phyloP scores from a whole-genome alignment of 2,329 filamentous ascomycete species.

The Cadophora sp. region DNA sequence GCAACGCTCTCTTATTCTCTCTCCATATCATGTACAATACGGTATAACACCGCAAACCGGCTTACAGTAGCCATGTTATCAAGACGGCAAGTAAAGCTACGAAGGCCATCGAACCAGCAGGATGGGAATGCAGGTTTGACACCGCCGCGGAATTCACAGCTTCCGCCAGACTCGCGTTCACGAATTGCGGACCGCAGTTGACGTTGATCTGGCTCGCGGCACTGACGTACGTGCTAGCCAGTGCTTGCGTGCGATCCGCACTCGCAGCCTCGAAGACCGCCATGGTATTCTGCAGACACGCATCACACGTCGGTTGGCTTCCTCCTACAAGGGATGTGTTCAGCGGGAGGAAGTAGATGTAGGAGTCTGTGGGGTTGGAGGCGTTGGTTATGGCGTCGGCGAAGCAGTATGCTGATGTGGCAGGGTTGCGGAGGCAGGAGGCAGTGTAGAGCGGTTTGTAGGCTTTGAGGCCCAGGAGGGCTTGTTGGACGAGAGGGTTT shows the following conservation, averaged over 20 bases:
- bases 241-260: conserved; percentile 67
- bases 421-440: conserved; percentile 75
- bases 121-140: background rate
- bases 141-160: conserved; percentile 24
- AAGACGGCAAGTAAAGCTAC: conserved; percentile 32
- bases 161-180: conserved; percentile 58
- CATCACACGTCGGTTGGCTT: conserved; percentile 75
- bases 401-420: conserved; percentile 76
- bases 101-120: conserved; percentile 20
- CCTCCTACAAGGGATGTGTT: conserved; percentile 73
- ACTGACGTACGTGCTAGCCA: conserved; percentile 71
- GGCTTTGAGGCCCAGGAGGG: conserved; percentile 76
- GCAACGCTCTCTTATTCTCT: background rate
- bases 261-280: conserved; percentile 76
- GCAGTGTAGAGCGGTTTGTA: conserved; percentile 83
- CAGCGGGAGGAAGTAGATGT: conserved; percentile 86
- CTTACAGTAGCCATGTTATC: conserved; percentile 32
- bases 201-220: conserved; percentile 79
- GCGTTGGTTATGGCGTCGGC: conserved; percentile 83
- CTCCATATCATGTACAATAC: background rate
- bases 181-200: conserved; percentile 63
- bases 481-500: conserved; percentile 75
- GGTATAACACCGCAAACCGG: background rate
- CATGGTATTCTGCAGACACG: conserved; percentile 83
- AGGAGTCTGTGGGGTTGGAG: conserved; percentile 72